phyloP scores from a whole-genome alignment of 1,284 basidiomycete species.

The Fomitopsis betulina region DNA sequence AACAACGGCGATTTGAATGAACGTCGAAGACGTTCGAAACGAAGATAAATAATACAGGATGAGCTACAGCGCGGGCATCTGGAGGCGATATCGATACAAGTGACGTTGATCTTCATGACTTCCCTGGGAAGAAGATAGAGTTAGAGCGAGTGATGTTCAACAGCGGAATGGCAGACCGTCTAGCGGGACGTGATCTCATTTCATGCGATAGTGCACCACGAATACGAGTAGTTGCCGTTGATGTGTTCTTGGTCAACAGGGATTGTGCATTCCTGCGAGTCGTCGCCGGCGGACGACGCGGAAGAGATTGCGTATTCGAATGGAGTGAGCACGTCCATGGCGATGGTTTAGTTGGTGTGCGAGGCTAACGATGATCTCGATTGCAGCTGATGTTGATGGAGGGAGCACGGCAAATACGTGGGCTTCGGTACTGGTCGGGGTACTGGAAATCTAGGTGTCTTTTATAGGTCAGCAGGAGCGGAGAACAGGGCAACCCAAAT shows the following conservation, averaged over 20 bases:
- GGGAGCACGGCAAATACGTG: background rate
- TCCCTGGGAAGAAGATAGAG: no score
- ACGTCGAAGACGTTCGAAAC: no score
- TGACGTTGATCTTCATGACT: no score
- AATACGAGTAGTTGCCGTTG: background rate
- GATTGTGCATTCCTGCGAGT: background rate
- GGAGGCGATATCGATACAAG: no score
- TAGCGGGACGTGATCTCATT: background rate
- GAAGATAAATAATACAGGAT: no score
- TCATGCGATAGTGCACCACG: constrained; percentile 12
- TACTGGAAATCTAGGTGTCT: background rate
- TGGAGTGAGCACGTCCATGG: constrained; percentile 5
- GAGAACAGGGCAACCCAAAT: background rate
- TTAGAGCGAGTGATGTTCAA: no score
- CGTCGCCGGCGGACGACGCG: background rate
- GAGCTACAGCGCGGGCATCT: no score
- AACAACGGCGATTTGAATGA: no score
- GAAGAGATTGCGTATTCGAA: background rate
- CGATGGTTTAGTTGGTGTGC: background rate
- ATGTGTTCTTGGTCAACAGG: constrained; percentile 6
- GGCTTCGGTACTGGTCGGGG: background rate
- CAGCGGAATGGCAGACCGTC: background rate
- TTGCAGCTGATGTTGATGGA: background rate
- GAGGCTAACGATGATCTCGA: background rate
- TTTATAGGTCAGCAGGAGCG: background rate